phyloP scores from a whole-genome alignment of 2,329 filamentous ascomycete genomes.

The Phaeosphaeriaceae sp. region DNA sequence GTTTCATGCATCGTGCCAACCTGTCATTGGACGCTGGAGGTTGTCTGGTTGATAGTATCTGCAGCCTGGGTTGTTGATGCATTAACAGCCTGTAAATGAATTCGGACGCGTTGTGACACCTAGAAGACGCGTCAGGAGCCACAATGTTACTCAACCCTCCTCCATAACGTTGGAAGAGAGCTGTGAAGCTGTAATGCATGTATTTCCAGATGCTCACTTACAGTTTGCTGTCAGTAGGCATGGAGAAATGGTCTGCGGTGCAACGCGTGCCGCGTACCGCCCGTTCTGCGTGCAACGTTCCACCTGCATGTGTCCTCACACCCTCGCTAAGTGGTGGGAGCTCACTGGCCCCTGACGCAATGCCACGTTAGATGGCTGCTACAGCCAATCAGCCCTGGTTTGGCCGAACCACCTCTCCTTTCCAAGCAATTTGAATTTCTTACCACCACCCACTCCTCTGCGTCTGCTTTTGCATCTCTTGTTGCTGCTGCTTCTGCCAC shows the following conservation, averaged over 20 bases:
- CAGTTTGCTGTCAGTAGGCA: neutral
- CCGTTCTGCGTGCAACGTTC: neutral
- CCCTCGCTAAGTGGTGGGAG: no score
- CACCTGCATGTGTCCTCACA: slow-evolving; percentile 1
- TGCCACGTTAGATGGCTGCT: slow-evolving; percentile 8
- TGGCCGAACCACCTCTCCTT: slow-evolving; percentile 1
- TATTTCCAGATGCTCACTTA: no score
- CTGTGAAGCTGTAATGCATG: no score
- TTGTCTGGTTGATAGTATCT: slow-evolving; percentile 1
- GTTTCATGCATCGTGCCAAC: slow-evolving; percentile 7
- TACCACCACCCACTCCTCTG: slow-evolving; percentile 14
- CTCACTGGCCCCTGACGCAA: slow-evolving; percentile 3
- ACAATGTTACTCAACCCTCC: neutral
- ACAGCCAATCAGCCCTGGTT: slow-evolving; percentile 26
- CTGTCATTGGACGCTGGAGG: slow-evolving; percentile 10
- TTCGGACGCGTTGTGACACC: slow-evolving; percentile 16
- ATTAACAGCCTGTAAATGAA: slow-evolving; percentile 14
- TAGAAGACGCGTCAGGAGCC: neutral
- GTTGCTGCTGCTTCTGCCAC: slow-evolving; percentile 34
- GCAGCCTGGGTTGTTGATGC: slow-evolving; percentile 8
- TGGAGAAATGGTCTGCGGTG: slow-evolving; percentile 12
- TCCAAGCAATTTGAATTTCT: slow-evolving; percentile 4
- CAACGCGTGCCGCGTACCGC: slow-evolving; percentile 4
- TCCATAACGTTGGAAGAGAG: neutral
- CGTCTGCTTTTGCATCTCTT: slow-evolving; percentile 27